Evolutionary conservation across 495 filamentous ascomycete genomes (phyloP).

Genomic region (Penicillium angulare): DNA sequence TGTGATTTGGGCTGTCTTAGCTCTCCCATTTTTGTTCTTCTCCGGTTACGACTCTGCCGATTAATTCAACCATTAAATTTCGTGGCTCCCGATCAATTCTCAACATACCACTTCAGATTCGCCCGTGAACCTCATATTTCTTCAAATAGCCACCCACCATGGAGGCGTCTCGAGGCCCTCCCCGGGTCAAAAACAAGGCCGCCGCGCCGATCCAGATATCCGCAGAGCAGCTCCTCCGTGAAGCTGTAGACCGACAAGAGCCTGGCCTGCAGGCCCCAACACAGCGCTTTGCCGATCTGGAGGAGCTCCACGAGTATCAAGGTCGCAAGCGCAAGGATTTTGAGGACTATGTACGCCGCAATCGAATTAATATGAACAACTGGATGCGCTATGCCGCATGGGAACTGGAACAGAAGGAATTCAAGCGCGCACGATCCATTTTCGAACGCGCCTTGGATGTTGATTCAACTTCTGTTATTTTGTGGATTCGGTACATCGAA

Average conservation of each 20-base stretch:
- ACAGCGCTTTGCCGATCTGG: conserved; percentile 91
- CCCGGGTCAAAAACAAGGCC: conserved; percentile 97
- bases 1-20: neutral
- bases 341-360: conserved; percentile 95
- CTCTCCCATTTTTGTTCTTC: neutral
- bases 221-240: conserved; percentile 94
- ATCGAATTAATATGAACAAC: conserved; percentile 94
- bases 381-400: conserved; percentile 98
- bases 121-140: neutral
- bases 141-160: conserved; percentile 51
- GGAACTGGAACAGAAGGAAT: conserved; percentile 99
- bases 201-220: conserved; percentile 87
- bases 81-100: neutral
- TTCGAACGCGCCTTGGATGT: conserved; percentile 97
- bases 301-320: conserved; percentile 97
- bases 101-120: neutral
- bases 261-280: conserved; percentile 83
- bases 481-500: conserved; percentile 90
- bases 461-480: conserved; percentile 75
- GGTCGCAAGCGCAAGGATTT: conserved; percentile 95
- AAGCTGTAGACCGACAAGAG: conserved; percentile 97
- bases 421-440: conserved; percentile 88
- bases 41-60: neutral
- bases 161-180: conserved; percentile 92
- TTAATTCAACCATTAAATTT: neutral